Base-by-base conservation (phyloP, 805 yeast species). In the Wickerhamiella sergipiensis region DNA sequence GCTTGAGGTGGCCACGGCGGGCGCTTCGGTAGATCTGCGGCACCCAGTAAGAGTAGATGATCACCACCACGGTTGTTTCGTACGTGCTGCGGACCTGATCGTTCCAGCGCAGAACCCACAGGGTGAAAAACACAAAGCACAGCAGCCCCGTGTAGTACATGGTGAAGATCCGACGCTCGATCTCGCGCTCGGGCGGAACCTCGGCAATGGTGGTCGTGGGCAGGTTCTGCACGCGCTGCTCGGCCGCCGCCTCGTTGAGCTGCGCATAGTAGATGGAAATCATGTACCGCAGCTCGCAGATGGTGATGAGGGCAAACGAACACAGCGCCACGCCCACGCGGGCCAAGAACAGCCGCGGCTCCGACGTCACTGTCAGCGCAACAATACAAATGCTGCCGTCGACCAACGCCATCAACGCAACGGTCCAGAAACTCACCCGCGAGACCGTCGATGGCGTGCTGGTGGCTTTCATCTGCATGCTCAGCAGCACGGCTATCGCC, bases 1-100 rank as follows among this genome's bases (percentile, higher is more conserved):
- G 51, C 50, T 77, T 72, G 51, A 86, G 72, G 50, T 80, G 72
- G 19, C 89, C 90, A 49, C 85, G 74, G 26, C 80, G 63, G 2
- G 81, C 77, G 62, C 87, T 86, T 62, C 96, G 73, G 58, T 80
- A 80, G 43, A 85, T 81, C 64, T 89, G 97, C 1, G 97, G 96
- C 15, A 85, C 57, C 96, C 96, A 88, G 57, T 77, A 81, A 1
- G 95, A 83, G 63, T 80, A 83, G 26, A 82, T 58, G 1, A 72
- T 47, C 1, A 79, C 53, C 9, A 82, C 63, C 1, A 76, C 66
- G 4, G 74, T 48, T 51, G 75, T 78, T 61, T 87, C 95, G 59
- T 81, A 77, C 1, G 70, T 57, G 24, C 64, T 64, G 50, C 95
- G 67, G 39, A 76, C 67, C 18, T 63, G 67, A 19, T 70, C 70